Percentiles rank a stretch among this genome's conserved stretches.
phyloP scores from a whole-genome alignment of 192 early-diverging fungal species.

The Coemansia sp. region DNA sequence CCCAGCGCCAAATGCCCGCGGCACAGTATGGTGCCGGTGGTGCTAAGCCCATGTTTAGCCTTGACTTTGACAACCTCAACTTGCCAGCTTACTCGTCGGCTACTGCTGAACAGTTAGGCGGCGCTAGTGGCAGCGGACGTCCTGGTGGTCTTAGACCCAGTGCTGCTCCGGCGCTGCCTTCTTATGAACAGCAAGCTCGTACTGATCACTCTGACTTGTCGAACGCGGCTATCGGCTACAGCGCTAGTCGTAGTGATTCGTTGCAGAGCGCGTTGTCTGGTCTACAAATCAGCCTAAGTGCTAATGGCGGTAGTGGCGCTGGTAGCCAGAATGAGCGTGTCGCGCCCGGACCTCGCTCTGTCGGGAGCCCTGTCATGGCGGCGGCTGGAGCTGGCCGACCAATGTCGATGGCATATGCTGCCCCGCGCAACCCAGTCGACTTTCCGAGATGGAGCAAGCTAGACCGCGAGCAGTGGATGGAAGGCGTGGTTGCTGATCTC shows the following conservation, averaged over 20 bases:
- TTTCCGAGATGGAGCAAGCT: slow-evolving; percentile 34
- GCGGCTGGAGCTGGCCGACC: slow-evolving; percentile 1
- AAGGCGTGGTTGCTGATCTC: slow-evolving; percentile 37
- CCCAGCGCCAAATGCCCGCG: slow-evolving; percentile 15
- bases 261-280: slow-evolving; percentile 23
- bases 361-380: slow-evolving; percentile 17
- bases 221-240: slow-evolving; percentile 41
- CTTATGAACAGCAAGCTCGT: slow-evolving; percentile 8
- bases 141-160: slow-evolving; percentile 1
- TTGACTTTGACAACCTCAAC: slow-evolving; percentile 61
- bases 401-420: slow-evolving; percentile 15
- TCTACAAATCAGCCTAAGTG: slow-evolving; percentile 16
- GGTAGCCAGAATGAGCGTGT: neutral
- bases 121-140: slow-evolving; percentile 16
- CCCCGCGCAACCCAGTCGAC: slow-evolving; percentile 19
- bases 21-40: slow-evolving; percentile 16
- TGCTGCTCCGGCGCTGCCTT: slow-evolving; percentile 1
- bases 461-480: slow-evolving; percentile 48
- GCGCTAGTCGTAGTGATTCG: slow-evolving; percentile 24
- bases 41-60: slow-evolving; percentile 48
- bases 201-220: slow-evolving; percentile 21
- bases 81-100: slow-evolving; percentile 51
- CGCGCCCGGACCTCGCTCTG: neutral
- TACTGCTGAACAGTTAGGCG: slow-evolving; percentile 34
- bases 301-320: neutral